Evolutionary conservation across 768 basidiomycete genomes (phyloP), one percentile per base, ranked within the genome.

Genomic region (Tremella fuciformis): DNA sequence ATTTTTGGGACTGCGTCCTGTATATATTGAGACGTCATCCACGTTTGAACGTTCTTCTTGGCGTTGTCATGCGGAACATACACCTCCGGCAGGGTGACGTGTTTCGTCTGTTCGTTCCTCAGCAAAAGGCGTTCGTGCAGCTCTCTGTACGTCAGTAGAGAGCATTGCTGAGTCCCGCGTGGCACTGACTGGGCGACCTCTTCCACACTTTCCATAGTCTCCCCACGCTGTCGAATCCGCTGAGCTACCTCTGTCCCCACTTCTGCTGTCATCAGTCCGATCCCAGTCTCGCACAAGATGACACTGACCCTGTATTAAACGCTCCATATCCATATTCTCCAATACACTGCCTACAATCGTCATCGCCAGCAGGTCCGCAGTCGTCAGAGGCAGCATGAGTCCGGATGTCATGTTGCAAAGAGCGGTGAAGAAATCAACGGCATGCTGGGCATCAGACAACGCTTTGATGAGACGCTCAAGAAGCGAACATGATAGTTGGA

Each of bases 301-400:
- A 13, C 18, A 53, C 71, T 62, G 39, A 73, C 74, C 68, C 38
- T 86, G 85, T 57, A 98, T 91, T 39, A 98, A 83, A 26, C 91
- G 84, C 71, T 98, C 94, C 94, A 98, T 94, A 77, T 98, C 94
- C 59, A 97, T 85, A 70, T 97, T 96, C 80, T 98, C 94, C 25
- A 98, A 82, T 42, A 97, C 93, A 75, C 89, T 90, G 34, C 92
- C 94, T 56, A 75, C 91, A 58, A 98, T 98, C 26, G 94, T 94
- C 71, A 94, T 91, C 16, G 93, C 85, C 49, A 98, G 85, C 38
- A 96, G 83, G 77, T 92, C 89, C 49, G 94, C 94, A 19, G 92
- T 97, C 13, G 92, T 93, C 50, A 98, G 82, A 1, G 94, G 94
- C 8, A 98, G 83, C 91, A 97, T 96, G 53, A 93, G 82, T 13